A percentile compares a stretch with the other conserved stretches of the same genome.
Conservation (phyloP, 2,329 filamentous ascomycete species). For the Cercospora beticola region DNA sequence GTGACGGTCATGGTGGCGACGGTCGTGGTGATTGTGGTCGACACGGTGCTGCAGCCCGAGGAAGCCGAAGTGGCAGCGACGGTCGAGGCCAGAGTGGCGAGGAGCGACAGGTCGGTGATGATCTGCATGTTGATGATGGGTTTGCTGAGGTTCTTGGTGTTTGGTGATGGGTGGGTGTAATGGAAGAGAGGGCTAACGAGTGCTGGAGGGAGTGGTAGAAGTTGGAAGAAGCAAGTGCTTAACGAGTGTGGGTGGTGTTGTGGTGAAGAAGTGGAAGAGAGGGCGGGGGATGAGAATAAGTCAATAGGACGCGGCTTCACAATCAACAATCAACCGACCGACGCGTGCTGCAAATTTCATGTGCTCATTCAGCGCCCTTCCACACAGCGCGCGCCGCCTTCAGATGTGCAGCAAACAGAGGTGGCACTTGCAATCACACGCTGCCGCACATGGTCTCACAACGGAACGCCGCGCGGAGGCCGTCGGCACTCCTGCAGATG, state of each 20-base stretch:
- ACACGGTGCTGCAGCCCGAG: slow-evolving; percentile 4
- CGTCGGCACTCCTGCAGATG: slow-evolving; percentile 2
- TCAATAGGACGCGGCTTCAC: slow-evolving; percentile 1
- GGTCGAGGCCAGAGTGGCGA: slow-evolving; percentile 9
- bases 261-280: not conserved
- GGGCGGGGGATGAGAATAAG: not conserved
- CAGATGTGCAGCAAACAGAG: not conserved
- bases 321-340: not conserved
- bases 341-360: not conserved
- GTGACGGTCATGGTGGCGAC: slow-evolving; percentile 13
- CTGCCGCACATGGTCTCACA: slow-evolving; percentile 11
- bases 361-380: not conserved
- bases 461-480: not conserved
- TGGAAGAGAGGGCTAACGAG: not conserved
- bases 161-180: not conserved
- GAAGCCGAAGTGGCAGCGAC: slow-evolving; percentile 1
- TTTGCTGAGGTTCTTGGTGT: not conserved
- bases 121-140: not conserved
- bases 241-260: slow-evolving; percentile 3
- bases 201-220: not conserved
- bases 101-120: slow-evolving; percentile 5
- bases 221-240: not conserved
- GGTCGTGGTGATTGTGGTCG: slow-evolving; percentile 8
- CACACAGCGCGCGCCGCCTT: not conserved
- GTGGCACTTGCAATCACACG: slow-evolving; percentile 12